phyloP scores from a whole-genome alignment of 2,329 filamentous ascomycete genomes.

The Trichoderma sp. region DNA sequence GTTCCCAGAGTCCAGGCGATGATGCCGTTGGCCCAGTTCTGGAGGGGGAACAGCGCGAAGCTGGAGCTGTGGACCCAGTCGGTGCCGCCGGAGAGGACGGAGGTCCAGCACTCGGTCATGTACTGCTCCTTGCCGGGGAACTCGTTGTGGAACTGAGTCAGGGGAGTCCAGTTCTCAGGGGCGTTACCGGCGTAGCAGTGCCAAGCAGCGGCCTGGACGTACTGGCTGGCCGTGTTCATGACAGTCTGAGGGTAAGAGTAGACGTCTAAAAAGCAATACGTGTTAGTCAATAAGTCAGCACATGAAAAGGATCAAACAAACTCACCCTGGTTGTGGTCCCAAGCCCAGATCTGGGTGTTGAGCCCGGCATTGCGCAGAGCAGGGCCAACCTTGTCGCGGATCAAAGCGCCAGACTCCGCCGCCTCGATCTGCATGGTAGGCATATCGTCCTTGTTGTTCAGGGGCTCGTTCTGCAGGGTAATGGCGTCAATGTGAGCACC shows the following conservation, averaged over 20 bases:
- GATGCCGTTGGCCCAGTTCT: constrained; percentile 49
- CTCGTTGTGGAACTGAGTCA: constrained; percentile 42
- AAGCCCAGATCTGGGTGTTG: constrained; percentile 49
- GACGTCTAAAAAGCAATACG: not conserved
- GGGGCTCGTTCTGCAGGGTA: constrained; percentile 48
- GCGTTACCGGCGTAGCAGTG: constrained; percentile 42
- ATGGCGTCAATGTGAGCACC: constrained; percentile 44
- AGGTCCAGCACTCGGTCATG: constrained; percentile 53
- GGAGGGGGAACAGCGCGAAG: constrained; percentile 52
- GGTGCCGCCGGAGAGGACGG: constrained; percentile 38
- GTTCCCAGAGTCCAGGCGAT: constrained; percentile 49
- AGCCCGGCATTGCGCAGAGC: constrained; percentile 42
- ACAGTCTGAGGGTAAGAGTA: constrained; percentile 41
- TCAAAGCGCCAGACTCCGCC: constrained; percentile 41
- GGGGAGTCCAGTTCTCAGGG: constrained; percentile 38
- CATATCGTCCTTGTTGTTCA: constrained; percentile 41
- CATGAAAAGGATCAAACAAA: not conserved
- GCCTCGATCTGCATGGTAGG: constrained; percentile 43
- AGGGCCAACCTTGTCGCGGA: constrained; percentile 42
- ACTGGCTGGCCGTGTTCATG: constrained; percentile 34
- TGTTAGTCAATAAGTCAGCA: not conserved
- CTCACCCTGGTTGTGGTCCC: constrained; percentile 41
- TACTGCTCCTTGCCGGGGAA: constrained; percentile 45
- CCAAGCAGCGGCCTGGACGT: constrained; percentile 41
- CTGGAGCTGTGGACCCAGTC: constrained; percentile 42